Percentiles rank a stretch among this genome's conserved stretches.
Evolutionary conservation across 805 yeast genomes (phyloP).

Genomic region (Teunomyces barrocoloradensis): DNA sequence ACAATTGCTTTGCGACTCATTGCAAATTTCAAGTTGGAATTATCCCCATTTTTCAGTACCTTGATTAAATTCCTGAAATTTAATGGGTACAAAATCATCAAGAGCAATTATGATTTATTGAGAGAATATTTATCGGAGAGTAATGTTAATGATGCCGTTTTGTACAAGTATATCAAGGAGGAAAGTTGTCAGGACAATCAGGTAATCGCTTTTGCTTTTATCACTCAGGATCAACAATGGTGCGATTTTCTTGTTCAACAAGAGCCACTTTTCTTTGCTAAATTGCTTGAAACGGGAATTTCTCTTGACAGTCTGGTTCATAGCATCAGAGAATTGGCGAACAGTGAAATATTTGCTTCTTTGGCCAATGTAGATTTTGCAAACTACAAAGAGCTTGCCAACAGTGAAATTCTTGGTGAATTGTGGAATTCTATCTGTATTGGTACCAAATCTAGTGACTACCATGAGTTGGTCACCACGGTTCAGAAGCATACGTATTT

Average conservation of each 20-base stretch:
- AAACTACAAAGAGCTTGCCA: conserved; percentile 7
- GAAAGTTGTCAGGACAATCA: conserved; percentile 1
- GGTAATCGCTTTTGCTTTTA: conserved; percentile 5
- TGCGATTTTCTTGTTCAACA: background rate
- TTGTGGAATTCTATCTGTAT: conserved; percentile 16
- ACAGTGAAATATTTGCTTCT: conserved; percentile 16
- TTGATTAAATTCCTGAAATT: conserved; percentile 40
- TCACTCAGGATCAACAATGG: conserved; percentile 1
- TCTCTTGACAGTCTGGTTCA: background rate
- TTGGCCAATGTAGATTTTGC: conserved; percentile 20
- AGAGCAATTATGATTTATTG: conserved; percentile 13
- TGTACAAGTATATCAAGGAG: background rate
- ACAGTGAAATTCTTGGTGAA: conserved; percentile 6
- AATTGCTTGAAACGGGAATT: conserved; percentile 14
- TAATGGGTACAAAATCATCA: conserved; percentile 29
- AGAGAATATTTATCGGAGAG: conserved; percentile 12
- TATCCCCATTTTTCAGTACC: conserved; percentile 22
- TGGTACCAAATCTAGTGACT: conserved; percentile 21
- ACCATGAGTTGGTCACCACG: conserved; percentile 15
- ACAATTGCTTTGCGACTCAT: conserved; percentile 49
- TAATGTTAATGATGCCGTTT: background rate
- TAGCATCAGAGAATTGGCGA: background rate
- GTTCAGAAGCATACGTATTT: conserved; percentile 26
- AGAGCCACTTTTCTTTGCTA: conserved; percentile 7
- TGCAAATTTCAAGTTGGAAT: conserved; percentile 38